Conservation (phyloP, 176 grass and related monocot species). For the Phragmites australis region DNA sequence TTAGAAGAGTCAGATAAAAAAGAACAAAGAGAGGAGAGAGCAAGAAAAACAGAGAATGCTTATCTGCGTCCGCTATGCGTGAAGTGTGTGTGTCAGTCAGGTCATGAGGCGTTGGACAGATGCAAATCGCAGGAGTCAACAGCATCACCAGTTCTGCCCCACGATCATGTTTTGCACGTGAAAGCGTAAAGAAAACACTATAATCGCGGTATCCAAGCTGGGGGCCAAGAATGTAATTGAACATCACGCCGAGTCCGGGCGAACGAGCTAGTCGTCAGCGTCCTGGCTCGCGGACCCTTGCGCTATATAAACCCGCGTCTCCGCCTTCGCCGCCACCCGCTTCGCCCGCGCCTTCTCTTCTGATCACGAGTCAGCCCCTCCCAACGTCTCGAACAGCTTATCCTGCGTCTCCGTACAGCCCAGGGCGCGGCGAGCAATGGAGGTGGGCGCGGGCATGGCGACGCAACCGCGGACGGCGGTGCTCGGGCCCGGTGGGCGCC, state of each 20-base stretch:
- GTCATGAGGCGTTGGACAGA: too few species aligned
- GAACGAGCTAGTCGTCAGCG: neutral
- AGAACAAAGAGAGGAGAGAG: too few species aligned
- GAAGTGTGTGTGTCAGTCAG: too few species aligned
- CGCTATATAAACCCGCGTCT: neutral
- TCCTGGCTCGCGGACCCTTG: neutral
- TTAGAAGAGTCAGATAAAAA: too few species aligned
- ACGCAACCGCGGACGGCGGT: constrained; percentile 13
- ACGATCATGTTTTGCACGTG: too few species aligned
- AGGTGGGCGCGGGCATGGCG: constrained; percentile 33
- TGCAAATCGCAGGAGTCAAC: too few species aligned
- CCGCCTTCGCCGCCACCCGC: neutral
- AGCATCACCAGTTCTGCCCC: too few species aligned
- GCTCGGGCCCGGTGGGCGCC: neutral
- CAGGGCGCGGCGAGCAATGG: constrained; percentile 23
- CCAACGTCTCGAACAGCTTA: neutral
- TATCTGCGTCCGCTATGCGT: too few species aligned
- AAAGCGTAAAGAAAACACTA: too few species aligned
- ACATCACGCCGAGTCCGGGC: neutral
- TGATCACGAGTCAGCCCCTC: neutral
- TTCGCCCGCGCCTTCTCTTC: neutral
- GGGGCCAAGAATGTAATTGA: too few species aligned
- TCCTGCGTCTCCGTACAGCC: neutral
- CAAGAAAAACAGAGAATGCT: too few species aligned
- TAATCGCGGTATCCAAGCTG: too few species aligned